A percentile compares a stretch with the other conserved stretches of the same genome.
phyloP scores from a whole-genome alignment of 352 stramenopile genomes.

The Phytophthora kernoviae region DNA sequence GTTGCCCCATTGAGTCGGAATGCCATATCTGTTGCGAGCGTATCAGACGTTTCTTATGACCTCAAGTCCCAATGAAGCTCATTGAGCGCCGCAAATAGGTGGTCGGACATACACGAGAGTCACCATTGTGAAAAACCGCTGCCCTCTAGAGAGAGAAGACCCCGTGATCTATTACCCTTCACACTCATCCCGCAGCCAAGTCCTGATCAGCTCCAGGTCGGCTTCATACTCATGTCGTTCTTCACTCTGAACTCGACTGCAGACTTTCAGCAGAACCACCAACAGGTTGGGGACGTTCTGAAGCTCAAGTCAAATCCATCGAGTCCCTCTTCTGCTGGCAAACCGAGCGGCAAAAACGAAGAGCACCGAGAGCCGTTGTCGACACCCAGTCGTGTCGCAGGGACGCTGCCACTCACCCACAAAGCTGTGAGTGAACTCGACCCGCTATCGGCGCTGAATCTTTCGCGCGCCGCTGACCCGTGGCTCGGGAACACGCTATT shows the following conservation, averaged over 20 bases:
- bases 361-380: constrained; percentile 15
- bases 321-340: constrained; percentile 12
- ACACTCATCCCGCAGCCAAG: too few relatives aligned
- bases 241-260: constrained; percentile 26
- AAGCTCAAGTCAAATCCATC: constrained; percentile 19
- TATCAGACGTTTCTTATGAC: too few relatives aligned
- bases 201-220: too few relatives aligned
- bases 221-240: too few relatives aligned
- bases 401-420: constrained; percentile 12
- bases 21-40: too few relatives aligned
- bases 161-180: too few relatives aligned
- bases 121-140: too few relatives aligned
- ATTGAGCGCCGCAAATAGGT: neutral
- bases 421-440: constrained; percentile 49
- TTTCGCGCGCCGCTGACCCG: constrained; percentile 52
- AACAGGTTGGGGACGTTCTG: constrained; percentile 18
- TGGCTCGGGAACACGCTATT: constrained; percentile 54
- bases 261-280: constrained; percentile 30
- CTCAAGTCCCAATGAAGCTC: neutral
- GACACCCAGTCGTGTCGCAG: constrained; percentile 10
- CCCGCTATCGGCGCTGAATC: constrained; percentile 50
- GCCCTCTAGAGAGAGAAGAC: too few relatives aligned
- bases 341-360: constrained; percentile 15
- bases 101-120: neutral
- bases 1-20: too few relatives aligned